phyloP scores from a whole-genome alignment of 78 protist species.

The Cavenderia fasciculata region DNA sequence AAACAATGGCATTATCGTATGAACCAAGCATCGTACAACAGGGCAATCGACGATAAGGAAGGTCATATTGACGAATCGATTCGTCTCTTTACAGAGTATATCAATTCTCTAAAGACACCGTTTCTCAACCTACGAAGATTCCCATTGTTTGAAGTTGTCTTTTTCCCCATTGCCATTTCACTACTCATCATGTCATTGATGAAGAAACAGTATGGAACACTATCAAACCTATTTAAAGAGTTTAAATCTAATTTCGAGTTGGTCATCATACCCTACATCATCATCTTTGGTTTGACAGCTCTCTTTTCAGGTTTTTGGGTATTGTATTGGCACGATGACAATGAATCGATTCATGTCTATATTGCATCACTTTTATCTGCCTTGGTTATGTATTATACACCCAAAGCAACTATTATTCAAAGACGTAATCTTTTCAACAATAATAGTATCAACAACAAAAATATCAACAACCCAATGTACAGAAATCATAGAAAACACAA shows the following conservation, averaged over 20 bases:
- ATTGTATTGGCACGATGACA: conserved; percentile 62
- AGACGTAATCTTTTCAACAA: not conserved
- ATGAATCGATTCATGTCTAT: conserved; percentile 69
- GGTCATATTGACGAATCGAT: conserved; percentile 17
- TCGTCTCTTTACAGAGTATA: conserved; percentile 2
- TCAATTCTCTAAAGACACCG: conserved; percentile 40
- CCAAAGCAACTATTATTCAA: conserved; percentile 15
- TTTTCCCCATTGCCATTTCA: conserved; percentile 35
- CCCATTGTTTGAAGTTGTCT: conserved; percentile 34
- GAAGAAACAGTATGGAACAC: conserved; percentile 41
- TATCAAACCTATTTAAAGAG: not conserved
- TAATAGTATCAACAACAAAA: not conserved
- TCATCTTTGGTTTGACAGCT: conserved; percentile 57
- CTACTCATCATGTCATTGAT: conserved; percentile 1
- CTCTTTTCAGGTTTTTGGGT: conserved; percentile 69
- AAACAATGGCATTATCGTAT: conserved; percentile 32
- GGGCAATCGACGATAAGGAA: conserved; percentile 7
- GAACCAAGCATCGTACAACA: not conserved
- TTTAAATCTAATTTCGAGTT: not conserved
- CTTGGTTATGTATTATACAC: conserved; percentile 35
- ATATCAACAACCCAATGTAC: not conserved
- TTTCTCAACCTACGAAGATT: conserved; percentile 39
- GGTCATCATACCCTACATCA: conserved; percentile 34
- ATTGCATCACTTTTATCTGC: conserved; percentile 40
- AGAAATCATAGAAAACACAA: not conserved